Conservation (phyloP, 768 basidiomycete species). For the Astraeus odoratus region DNA sequence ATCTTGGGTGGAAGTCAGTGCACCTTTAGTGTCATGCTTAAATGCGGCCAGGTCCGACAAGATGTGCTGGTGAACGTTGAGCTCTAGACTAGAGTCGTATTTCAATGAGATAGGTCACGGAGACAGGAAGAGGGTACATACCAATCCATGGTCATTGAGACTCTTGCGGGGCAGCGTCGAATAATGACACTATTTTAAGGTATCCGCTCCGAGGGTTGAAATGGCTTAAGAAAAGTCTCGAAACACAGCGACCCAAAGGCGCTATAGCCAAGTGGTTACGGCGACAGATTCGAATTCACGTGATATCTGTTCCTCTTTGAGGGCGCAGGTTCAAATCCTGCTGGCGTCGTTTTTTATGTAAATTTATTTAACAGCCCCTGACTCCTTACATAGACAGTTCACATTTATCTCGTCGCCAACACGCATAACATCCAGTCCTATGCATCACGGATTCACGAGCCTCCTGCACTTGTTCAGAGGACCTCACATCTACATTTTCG, state of each 20-base stretch:
- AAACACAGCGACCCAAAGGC: no score
- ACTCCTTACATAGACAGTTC: no score
- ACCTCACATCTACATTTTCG: no score
- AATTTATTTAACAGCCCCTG: no score
- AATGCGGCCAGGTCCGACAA: conserved; percentile 65
- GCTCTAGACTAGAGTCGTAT: conserved; percentile 49
- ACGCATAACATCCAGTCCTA: no score
- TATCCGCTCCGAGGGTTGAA: no score
- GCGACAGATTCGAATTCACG: conserved; percentile 60
- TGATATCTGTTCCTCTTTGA: conserved; percentile 33
- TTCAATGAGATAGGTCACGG: not conserved
- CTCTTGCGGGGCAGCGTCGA: not conserved
- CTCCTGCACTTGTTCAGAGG: no score
- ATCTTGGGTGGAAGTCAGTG: conserved; percentile 42
- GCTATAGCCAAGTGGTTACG: conserved; percentile 76
- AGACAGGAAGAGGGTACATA: conserved; percentile 10
- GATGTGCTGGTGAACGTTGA: conserved; percentile 72
- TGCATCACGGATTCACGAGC: no score
- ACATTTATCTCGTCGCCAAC: no score
- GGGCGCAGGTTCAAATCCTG: conserved; percentile 37
- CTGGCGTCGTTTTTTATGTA: conserved; percentile 33
- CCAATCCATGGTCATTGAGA: conserved; percentile 39
- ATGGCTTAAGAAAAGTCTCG: no score
- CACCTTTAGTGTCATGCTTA: conserved; percentile 41
- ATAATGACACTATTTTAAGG: not conserved